phyloP scores from a whole-genome alignment of 2,329 filamentous ascomycete species.

The Fusarium verrucosum region DNA sequence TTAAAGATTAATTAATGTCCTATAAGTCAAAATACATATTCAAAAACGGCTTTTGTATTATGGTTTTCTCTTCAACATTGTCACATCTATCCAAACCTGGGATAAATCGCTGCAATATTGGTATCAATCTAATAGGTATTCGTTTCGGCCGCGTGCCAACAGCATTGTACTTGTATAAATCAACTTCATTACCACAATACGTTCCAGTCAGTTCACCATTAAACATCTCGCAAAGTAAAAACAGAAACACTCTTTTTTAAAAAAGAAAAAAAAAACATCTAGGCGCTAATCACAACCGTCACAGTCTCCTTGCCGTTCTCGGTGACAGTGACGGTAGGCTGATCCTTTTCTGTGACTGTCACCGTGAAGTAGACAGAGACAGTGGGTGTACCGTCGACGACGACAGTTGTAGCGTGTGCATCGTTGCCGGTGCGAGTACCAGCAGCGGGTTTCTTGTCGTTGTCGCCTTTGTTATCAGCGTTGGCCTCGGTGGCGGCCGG shows the following conservation, averaged over 20 bases:
- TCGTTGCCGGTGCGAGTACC: constrained; percentile 22
- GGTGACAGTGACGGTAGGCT: constrained; percentile 49
- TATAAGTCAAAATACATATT: background rate
- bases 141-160: background rate
- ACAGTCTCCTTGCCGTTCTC: constrained; percentile 46
- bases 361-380: constrained; percentile 52
- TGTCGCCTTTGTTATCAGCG: background rate
- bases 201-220: background rate
- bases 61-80: background rate
- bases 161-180: background rate
- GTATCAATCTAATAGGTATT: constrained; percentile 3
- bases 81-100: background rate
- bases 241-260: background rate
- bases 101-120: background rate
- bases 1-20: background rate
- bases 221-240: background rate
- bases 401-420: constrained; percentile 37
- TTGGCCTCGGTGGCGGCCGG: constrained; percentile 31
- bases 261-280: constrained; percentile 1
- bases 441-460: constrained; percentile 14
- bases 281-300: constrained; percentile 46
- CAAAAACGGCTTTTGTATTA: background rate
- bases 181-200: constrained; percentile 39
- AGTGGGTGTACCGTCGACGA: constrained; percentile 48
- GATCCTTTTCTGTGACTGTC: constrained; percentile 48